These are phyloP conservation scores for Cordyceps militaris DNA, from an alignment of 2,329 filamentous ascomycete genomes.

Conservation along the genomic window DNA sequence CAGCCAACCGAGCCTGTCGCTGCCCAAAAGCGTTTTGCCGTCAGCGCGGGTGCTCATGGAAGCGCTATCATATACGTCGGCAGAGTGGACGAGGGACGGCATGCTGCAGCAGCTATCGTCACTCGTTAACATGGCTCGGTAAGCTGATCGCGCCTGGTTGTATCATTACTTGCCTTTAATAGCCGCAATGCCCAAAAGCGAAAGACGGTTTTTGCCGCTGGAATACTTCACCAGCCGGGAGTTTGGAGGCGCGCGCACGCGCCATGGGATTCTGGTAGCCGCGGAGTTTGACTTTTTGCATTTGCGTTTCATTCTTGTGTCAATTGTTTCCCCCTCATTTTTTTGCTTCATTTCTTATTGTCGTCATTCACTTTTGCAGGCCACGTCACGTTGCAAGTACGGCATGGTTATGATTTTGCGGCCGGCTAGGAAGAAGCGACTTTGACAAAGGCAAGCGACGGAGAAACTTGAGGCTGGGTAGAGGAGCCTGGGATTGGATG, in stretches of 20 bases:
- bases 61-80: constrained; percentile 57
- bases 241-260: constrained; percentile 1
- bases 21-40: constrained; percentile 58
- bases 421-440: neutral
- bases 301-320: neutral
- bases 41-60: constrained; percentile 60
- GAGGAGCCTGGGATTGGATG: constrained; percentile 7
- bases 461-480: neutral
- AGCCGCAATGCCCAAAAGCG: neutral
- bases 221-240: neutral
- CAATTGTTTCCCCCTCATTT: neutral
- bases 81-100: constrained; percentile 55
- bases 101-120: constrained; percentile 63
- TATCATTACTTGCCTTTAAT: constrained; percentile 9
- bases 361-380: neutral
- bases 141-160: constrained; percentile 60
- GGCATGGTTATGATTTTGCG: neutral
- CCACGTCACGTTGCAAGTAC: neutral
- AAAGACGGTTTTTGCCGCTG: neutral
- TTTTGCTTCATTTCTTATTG: neutral
- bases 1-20: constrained; percentile 39
- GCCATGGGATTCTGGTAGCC: constrained; percentile 7
- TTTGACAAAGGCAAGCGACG: constrained; percentile 16
- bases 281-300: constrained; percentile 6
- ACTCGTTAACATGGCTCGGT: constrained; percentile 45